Percentiles rank a stretch among this genome's conserved stretches.
Evolutionary conservation across 2,329 filamentous ascomycete species (phyloP).

Genomic region (Lasiodiplodia sp.): DNA sequence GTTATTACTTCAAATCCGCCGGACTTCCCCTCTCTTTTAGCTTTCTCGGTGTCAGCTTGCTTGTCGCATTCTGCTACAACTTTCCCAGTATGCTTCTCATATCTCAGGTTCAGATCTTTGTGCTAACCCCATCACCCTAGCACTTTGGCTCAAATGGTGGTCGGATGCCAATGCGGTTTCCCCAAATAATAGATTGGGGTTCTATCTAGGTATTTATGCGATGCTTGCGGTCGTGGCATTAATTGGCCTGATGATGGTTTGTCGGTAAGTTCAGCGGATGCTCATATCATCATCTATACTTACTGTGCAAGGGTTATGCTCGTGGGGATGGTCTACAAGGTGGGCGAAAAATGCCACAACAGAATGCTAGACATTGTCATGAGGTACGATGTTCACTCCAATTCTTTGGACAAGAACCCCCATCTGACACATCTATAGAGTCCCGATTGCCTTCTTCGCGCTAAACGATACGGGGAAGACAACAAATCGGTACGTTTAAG

Average conservation of each 20-base stretch:
- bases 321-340: too few species aligned
- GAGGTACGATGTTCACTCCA: too few species aligned
- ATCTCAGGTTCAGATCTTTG: background rate
- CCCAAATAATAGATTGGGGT: slow-evolving; percentile 47
- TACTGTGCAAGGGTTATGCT: background rate
- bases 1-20: slow-evolving; percentile 43
- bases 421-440: too few species aligned
- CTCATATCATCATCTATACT: background rate
- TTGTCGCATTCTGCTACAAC: slow-evolving; percentile 43
- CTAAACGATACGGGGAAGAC: background rate
- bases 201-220: slow-evolving; percentile 44
- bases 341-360: too few species aligned
- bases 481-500: slow-evolving; percentile 45
- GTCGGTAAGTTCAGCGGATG: background rate
- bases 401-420: too few species aligned
- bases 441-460: too few species aligned
- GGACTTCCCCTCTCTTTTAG: slow-evolving; percentile 39
- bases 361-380: too few species aligned
- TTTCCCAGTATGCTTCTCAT: slow-evolving; percentile 40
- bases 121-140: slow-evolving; percentile 38
- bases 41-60: slow-evolving; percentile 42
- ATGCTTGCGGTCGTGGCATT: slow-evolving; percentile 40
- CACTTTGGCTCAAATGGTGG: slow-evolving; percentile 57
- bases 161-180: slow-evolving; percentile 50
- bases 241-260: background rate